phyloP scores from a whole-genome alignment of 2,329 filamentous ascomycete species.

The Penicillium brevicompactum region DNA sequence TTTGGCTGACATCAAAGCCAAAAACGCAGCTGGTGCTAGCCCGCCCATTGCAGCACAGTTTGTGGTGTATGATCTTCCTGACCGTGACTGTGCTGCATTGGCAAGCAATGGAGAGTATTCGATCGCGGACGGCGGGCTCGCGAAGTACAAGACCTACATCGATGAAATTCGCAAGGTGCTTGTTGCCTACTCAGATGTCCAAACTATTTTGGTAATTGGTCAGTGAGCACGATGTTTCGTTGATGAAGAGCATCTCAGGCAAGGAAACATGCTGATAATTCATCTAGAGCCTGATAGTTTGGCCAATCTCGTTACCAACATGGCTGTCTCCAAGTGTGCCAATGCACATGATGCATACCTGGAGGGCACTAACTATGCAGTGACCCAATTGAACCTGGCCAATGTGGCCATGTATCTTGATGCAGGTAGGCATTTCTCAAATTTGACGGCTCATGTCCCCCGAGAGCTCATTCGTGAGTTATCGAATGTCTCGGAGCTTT shows the following conservation, averaged over 20 bases:
- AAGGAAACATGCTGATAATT: slow-evolving; percentile 33
- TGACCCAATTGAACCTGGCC: slow-evolving; percentile 58
- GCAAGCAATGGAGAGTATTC: slow-evolving; percentile 65
- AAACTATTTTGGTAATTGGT: slow-evolving; percentile 56
- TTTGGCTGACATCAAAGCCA: slow-evolving; percentile 49
- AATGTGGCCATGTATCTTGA: slow-evolving; percentile 68
- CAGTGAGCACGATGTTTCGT: slow-evolving; percentile 7
- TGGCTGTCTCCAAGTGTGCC: slow-evolving; percentile 56
- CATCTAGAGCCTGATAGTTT: slow-evolving; percentile 63
- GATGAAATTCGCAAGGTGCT: slow-evolving; percentile 57
- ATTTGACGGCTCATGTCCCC: too few species aligned
- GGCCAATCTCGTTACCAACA: slow-evolving; percentile 65
- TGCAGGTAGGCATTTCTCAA: slow-evolving; percentile 45
- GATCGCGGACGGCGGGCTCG: slow-evolving; percentile 55
- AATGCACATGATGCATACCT: slow-evolving; percentile 58
- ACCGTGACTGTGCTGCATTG: slow-evolving; percentile 64
- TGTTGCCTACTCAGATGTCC: slow-evolving; percentile 55
- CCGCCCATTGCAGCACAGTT: slow-evolving; percentile 53
- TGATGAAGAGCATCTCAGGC: background rate
- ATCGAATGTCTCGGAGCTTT: background rate
- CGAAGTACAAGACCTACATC: slow-evolving; percentile 58
- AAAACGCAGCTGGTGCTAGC: slow-evolving; percentile 52
- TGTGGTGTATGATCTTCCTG: slow-evolving; percentile 66
- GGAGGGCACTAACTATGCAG: slow-evolving; percentile 58
- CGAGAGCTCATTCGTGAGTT: too few species aligned